These are phyloP conservation scores for Chaetomidium leptoderma DNA, from an alignment of 495 filamentous ascomycete species.

Conservation along the genomic window DNA sequence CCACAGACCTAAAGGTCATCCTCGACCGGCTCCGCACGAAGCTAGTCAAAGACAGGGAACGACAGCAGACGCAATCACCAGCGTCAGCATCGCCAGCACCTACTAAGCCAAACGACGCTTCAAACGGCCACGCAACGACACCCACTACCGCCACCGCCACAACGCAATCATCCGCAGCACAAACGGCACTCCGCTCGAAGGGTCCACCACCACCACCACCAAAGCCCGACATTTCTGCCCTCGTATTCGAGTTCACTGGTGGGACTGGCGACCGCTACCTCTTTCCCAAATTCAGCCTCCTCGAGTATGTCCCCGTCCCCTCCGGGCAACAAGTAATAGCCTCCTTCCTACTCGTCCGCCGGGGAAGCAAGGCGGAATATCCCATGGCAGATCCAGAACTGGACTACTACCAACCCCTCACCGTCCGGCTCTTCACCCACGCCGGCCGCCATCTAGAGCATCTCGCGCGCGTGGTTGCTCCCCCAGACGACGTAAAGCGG, in stretches of 20 bases:
- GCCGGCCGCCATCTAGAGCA: conserved; percentile 63
- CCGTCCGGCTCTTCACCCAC: conserved; percentile 65
- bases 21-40: conserved; percentile 36
- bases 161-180: conserved; percentile 31
- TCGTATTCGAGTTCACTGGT: conserved; percentile 81
- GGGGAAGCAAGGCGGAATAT: conserved; percentile 52
- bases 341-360: conserved; percentile 63
- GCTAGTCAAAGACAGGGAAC: conserved; percentile 28
- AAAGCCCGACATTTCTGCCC: conserved; percentile 61
- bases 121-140: conserved; percentile 26
- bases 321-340: conserved; percentile 50
- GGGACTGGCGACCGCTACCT: conserved; percentile 81
- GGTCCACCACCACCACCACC: conserved; percentile 47
- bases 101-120: conserved; percentile 20
- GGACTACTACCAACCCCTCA: conserved; percentile 90
- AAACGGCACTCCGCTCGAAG: conserved; percentile 48
- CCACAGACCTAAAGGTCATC: conserved; percentile 40
- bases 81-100: conserved; percentile 5
- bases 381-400: conserved; percentile 46
- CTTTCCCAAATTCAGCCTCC: conserved; percentile 80
- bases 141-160: conserved; percentile 25
- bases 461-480: conserved; percentile 73
- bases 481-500: conserved; percentile 68
- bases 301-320: conserved; percentile 58
- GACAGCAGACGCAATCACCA: conserved; percentile 19